Base-by-base conservation (phyloP, 345 rosid genomes). In the Linum lewisii region DNA sequence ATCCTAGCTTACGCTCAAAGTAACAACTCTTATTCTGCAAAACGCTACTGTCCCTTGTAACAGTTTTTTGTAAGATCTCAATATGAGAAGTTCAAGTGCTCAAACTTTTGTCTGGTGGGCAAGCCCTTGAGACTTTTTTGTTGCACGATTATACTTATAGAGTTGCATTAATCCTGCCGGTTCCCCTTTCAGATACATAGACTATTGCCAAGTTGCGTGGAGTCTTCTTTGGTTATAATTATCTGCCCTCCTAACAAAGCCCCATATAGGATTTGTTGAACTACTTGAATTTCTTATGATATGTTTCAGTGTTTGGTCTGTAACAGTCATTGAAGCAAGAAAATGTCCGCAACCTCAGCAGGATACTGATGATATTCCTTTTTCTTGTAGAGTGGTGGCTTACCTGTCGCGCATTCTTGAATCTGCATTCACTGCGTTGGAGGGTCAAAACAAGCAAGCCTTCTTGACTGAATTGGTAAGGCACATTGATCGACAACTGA, bases 381-480 rank as follows among this genome's bases (percentile, higher is more conserved):
- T 62, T 55, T 54, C 57, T 51, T 73, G 57, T 62, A 87, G 97
- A 76, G 97, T 84, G 54, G 99, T 94, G 74, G 96, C 96, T 29
- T 93, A 93, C 72, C 92, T 93, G 76, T 82, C 97, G 60, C 96
- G 97, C 54, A 95, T 90, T 72, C 95, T 93, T 62, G 96, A 93
- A 75, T 75, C 95, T 58, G 90, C 99, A 62, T 93, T 90, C 78
- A 93, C 96, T 55, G 95, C 92, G 45, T 75, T 90, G 50, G 99
- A 93, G 69, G 96, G 97, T 72, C 95, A 85, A 73, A 93, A 89
- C 82, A 93, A 93, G 74, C 99, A 87, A 81, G 96, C 96, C 22
- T 93, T 93, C 82, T 79, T 93, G 63, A 80, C 95, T 36, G 97
- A 93, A 80, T 71, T 94, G 96, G 97, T 90, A 87, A 50, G 72